These are phyloP conservation scores for Backusella sp. DNA, from an alignment of 192 early-diverging fungal species.

Conservation along the genomic window DNA sequence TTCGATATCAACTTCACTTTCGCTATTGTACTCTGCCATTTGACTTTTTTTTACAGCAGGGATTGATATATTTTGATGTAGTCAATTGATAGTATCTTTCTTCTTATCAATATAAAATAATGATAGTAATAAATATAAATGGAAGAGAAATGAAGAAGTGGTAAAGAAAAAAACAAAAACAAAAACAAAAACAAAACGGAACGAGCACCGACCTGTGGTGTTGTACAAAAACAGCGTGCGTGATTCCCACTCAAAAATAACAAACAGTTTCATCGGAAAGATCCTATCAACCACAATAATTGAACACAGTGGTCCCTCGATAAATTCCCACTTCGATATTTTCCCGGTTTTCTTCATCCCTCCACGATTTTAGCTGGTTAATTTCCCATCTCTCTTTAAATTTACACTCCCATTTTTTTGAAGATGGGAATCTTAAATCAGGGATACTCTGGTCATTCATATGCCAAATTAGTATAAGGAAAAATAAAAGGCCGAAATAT, in stretches of 20 bases:
- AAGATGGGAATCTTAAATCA: too few relatives aligned
- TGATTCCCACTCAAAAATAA: background rate
- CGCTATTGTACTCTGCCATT: background rate
- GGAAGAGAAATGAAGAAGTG: background rate
- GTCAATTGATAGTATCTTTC: background rate
- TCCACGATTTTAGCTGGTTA: too few relatives aligned
- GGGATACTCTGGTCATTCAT: too few relatives aligned
- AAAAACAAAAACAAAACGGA: background rate
- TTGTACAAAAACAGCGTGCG: background rate
- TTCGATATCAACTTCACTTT: conserved; percentile 4
- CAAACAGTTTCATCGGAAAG: background rate
- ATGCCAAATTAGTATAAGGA: too few relatives aligned
- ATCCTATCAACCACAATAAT: background rate
- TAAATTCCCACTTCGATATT: too few relatives aligned
- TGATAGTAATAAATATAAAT: background rate
- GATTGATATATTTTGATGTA: background rate
- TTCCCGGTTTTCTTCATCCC: too few relatives aligned
- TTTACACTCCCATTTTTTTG: too few relatives aligned
- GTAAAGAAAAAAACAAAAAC: background rate
- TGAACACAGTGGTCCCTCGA: too few relatives aligned
- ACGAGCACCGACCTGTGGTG: background rate
- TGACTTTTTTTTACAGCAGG: background rate
- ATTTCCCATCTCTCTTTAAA: too few relatives aligned
- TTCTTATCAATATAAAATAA: background rate
- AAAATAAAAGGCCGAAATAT: too few relatives aligned